These are phyloP conservation scores for Babesia divergens DNA, from an alignment of 169 alveolate species.

Conservation along the genomic window DNA sequence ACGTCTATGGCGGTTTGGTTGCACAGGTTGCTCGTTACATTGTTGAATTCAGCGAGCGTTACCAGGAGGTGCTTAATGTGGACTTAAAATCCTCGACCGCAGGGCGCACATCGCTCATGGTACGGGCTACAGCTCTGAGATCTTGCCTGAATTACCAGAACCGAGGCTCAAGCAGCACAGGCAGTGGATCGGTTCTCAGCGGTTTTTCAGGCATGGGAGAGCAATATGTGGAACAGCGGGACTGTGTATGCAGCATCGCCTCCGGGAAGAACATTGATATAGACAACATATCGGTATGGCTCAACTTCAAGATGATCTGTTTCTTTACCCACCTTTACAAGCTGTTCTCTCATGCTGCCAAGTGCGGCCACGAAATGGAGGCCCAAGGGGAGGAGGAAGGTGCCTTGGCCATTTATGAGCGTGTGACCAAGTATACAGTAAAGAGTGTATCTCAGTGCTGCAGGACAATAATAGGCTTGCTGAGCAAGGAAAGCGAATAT, in stretches of 20 bases:
- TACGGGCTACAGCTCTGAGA: neutral
- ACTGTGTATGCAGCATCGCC: constrained; percentile 4
- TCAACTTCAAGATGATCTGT: constrained; percentile 3
- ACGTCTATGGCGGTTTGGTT: constrained; percentile 31
- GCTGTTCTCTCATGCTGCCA: neutral
- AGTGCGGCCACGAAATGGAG: constrained; percentile 13
- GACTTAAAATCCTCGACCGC: neutral
- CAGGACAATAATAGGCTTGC: neutral
- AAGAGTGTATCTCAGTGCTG: neutral
- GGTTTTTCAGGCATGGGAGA: neutral
- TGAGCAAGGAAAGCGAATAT: neutral
- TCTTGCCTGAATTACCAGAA: neutral
- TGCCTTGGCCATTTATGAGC: constrained; percentile 3
- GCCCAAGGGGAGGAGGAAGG: constrained; percentile 23
- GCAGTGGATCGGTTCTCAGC: neutral
- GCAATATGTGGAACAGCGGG: neutral
- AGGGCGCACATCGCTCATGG: neutral
- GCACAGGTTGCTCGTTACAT: constrained; percentile 24
- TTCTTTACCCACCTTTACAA: constrained; percentile 5
- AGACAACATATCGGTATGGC: constrained; percentile 9
- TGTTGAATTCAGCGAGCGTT: constrained; percentile 18
- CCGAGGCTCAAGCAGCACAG: neutral
- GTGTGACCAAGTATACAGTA: constrained; percentile 5
- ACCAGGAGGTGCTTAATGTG: neutral
- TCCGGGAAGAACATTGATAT: neutral